Conservation (phyloP, 768 basidiomycete species). For the Leccinum subgranulosum region DNA sequence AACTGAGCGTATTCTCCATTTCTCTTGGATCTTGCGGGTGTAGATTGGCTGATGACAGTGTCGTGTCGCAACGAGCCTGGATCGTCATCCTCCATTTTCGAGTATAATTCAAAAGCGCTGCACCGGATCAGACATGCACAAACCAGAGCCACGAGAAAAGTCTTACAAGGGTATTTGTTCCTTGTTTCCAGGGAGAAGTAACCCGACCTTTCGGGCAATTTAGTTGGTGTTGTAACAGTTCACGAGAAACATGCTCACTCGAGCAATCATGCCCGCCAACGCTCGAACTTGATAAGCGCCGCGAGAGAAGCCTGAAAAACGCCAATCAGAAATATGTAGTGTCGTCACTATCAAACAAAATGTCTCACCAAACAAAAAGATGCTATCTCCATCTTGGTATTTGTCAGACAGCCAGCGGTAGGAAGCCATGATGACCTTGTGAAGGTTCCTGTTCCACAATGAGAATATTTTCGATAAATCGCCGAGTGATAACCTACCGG, state of each 20-base stretch:
- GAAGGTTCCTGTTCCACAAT: constrained; percentile 31
- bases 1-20: constrained; percentile 19
- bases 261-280: constrained; percentile 43
- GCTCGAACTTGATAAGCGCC: constrained; percentile 46
- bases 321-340: neutral
- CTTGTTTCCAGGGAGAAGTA: constrained; percentile 38
- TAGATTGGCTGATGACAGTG: constrained; percentile 8
- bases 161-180: constrained; percentile 40
- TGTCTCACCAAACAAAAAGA: constrained; percentile 40
- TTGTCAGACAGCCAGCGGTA: constrained; percentile 42
- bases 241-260: constrained; percentile 19
- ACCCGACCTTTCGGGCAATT: constrained; percentile 33
- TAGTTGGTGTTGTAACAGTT: neutral
- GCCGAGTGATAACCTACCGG: constrained; percentile 22
- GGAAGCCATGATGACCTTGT: constrained; percentile 32
- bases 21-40: constrained; percentile 9
- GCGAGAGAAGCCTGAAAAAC: constrained; percentile 41
- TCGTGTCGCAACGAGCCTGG: constrained; percentile 2
- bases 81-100: constrained; percentile 22
- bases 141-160: neutral
- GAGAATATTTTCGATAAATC: neutral
- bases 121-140: neutral
- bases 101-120: constrained; percentile 41
- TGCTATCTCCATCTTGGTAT: constrained; percentile 36
- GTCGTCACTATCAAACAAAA: neutral